Evolutionary conservation across 768 basidiomycete species (phyloP), one percentile per base, ranked within the genome.

Genomic region (Suillus variegatus): DNA sequence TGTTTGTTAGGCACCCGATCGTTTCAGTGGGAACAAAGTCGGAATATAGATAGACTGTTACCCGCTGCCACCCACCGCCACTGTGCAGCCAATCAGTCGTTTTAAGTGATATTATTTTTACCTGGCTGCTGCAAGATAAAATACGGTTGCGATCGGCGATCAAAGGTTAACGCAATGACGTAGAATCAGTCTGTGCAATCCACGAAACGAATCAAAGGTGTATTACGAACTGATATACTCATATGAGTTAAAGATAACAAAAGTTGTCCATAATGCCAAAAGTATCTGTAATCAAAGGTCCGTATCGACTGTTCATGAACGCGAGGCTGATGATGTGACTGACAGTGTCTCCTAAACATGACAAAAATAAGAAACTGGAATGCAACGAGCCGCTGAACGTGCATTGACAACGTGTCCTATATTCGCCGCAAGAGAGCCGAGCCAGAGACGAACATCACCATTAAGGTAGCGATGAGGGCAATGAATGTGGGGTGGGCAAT

Each of bases 371-470:
- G 36, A 38, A 57, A 18, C 2, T 32, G 2, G 0, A 28, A 28
- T 18, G 16, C 36, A 40, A 25, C 7, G 14, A 57, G n/a, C 18
- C 1, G 12, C 14, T n/a, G 6, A 56, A 56, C 35, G 7, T 57
- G 55, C 36, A 38, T 40, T 38, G n/a, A 38, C 54, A 13, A 36
- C 22, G 8, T 63, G 12, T 41, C 44, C 22, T 65, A 64, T 58
- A 66, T 60, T 35, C 67, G 67, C 9, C 67, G 67, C 62, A 68
- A 55, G 41, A 68, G 60, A n/a, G 60, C 80, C 71, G 85, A 84
- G 36, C 90, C 90, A n/a, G 88, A 89, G 35, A 89, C 77, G 72
- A 90, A 80, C 76, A 89, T 82, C 72, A 92, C 79, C 68, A 90
- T 75, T 62, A 90, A 75, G 3, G 87, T 85, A 54, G 85, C 81